Base-by-base conservation (phyloP, 352 stramenopile species). In the Pythium brassicae region DNA sequence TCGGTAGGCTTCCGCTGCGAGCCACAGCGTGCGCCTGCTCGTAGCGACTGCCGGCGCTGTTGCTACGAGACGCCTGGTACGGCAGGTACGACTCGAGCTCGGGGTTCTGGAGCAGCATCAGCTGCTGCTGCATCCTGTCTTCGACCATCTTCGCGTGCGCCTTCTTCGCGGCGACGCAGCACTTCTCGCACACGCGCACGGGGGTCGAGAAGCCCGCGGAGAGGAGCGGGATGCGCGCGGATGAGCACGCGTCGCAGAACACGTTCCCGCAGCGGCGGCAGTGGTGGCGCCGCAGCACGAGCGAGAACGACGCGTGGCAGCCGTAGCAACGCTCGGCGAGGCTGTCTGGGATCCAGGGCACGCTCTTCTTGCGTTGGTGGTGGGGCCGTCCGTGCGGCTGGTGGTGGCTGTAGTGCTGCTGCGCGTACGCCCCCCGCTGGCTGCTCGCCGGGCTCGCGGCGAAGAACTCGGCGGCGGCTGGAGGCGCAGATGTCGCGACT, bases 201-300 rank as follows among this genome's bases (percentile, higher is more conserved):
- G 84, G 84, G 6, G 73, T 76, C 53, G 78, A 71, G 64, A 91
- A 88, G 2, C 77, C 81, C 0, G 80, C 76, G 2, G 76, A 66
- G 1, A 89, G 71, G 26, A 96, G 60, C 23, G 85, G 77, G 59
- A 95, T 94, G n/a, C 89, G 65, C 7, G 73, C 62, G 5, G 83
- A 90, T 8, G 83, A 86, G 62, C 92, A 97, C 15, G 77, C 66
- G 49, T 96, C 86, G 65, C 92, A 97, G 61, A 97, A 97, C 10
- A 97, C 75, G 42, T 90, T 89, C 6, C 92, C 91, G 61, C 90
- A 96, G 22, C 80, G 69, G 2, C 89, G 77, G 55, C 89, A 96
- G 68, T 96, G 86, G 53, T 97, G 89, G 17, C 86, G 73, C 8
- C 83, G 81, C 59, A 94, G 68, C 57, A 91, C 74, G 23, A 94